A percentile compares a stretch with the other conserved stretches of the same genome.
phyloP scores from a whole-genome alignment of 805 yeast species.

The Lipomyces lipofer region DNA sequence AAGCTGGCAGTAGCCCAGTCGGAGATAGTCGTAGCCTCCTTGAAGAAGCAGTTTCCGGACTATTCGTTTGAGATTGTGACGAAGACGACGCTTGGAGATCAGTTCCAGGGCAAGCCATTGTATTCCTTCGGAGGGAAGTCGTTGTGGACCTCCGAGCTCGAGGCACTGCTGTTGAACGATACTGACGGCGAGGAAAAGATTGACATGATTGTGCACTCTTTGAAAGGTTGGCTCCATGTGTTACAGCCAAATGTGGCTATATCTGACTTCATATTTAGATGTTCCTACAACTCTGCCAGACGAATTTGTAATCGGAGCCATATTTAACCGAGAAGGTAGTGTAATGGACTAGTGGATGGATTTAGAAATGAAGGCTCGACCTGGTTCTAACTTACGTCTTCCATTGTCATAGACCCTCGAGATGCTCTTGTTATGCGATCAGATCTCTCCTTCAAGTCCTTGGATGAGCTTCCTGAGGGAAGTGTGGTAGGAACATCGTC shows the following conservation, averaged over 20 bases:
- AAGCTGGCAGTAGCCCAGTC: slow-evolving; percentile 85
- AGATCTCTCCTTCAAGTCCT: slow-evolving; percentile 60
- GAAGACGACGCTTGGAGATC: slow-evolving; percentile 85
- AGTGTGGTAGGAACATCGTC: slow-evolving; percentile 93
- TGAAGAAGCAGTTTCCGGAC: slow-evolving; percentile 62
- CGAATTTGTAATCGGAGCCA: slow-evolving; percentile 85
- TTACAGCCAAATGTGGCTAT: not conserved
- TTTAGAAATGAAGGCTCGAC: no score
- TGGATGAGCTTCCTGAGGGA: slow-evolving; percentile 79
- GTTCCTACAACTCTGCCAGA: slow-evolving; percentile 87
- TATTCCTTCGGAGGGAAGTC: slow-evolving; percentile 96
- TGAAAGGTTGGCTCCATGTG: slow-evolving; percentile 68
- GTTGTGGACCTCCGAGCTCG: slow-evolving; percentile 94
- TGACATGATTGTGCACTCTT: slow-evolving; percentile 88
- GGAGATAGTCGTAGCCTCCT: slow-evolving; percentile 63
- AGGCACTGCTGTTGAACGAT: slow-evolving; percentile 69
- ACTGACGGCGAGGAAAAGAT: slow-evolving; percentile 62
- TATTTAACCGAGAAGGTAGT: slow-evolving; percentile 64
- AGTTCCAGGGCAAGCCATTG: slow-evolving; percentile 77
- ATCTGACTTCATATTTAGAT: slow-evolving; percentile 24
- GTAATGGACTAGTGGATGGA: not conserved
- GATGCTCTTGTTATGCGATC: slow-evolving; percentile 82
- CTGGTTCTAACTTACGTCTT: not conserved
- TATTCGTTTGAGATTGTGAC: slow-evolving; percentile 75
- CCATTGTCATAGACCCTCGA: slow-evolving; percentile 55